phyloP scores from a whole-genome alignment of 2,329 filamentous ascomycete genomes.

The Paecilomyces formosus region DNA sequence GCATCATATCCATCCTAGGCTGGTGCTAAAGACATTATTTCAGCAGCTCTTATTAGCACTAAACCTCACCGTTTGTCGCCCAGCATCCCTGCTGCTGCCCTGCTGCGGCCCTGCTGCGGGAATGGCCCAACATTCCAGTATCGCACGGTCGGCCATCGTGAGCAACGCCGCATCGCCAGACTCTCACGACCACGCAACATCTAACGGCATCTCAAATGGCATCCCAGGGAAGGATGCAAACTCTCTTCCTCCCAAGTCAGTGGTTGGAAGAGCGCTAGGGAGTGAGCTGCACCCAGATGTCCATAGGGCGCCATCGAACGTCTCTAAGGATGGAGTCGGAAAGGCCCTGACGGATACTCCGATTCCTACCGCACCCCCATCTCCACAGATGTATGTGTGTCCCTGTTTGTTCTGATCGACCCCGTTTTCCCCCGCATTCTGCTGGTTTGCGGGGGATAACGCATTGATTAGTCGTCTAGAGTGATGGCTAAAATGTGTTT shows the following conservation, averaged over 20 bases:
- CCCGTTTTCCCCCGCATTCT: neutral
- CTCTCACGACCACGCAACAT: slow-evolving; percentile 9
- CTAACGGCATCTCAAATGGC: slow-evolving; percentile 9
- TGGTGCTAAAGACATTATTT: neutral
- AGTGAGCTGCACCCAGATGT: slow-evolving; percentile 32
- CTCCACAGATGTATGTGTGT: slow-evolving; percentile 52
- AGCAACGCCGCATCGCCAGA: slow-evolving; percentile 23
- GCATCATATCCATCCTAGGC: neutral
- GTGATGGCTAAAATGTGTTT: neutral
- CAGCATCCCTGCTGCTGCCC: slow-evolving; percentile 8
- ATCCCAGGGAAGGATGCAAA: slow-evolving; percentile 18
- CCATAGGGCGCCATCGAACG: slow-evolving; percentile 23
- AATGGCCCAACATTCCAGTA: slow-evolving; percentile 41
- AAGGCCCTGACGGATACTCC: slow-evolving; percentile 56
- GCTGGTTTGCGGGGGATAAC: neutral
- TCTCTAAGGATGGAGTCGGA: slow-evolving; percentile 42
- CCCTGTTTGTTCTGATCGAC: slow-evolving; percentile 11
- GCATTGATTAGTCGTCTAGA: neutral
- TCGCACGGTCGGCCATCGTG: slow-evolving; percentile 46
- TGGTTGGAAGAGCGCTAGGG: slow-evolving; percentile 36
- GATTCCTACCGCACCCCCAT: slow-evolving; percentile 53
- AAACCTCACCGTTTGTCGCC: slow-evolving; percentile 1
- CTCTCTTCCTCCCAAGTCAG: slow-evolving; percentile 31
- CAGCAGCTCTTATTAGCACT: neutral
- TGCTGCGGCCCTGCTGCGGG: slow-evolving; percentile 9